Evolutionary conservation across 257 asterid genomes (phyloP).

Genomic region (Fraxinus americana): DNA sequence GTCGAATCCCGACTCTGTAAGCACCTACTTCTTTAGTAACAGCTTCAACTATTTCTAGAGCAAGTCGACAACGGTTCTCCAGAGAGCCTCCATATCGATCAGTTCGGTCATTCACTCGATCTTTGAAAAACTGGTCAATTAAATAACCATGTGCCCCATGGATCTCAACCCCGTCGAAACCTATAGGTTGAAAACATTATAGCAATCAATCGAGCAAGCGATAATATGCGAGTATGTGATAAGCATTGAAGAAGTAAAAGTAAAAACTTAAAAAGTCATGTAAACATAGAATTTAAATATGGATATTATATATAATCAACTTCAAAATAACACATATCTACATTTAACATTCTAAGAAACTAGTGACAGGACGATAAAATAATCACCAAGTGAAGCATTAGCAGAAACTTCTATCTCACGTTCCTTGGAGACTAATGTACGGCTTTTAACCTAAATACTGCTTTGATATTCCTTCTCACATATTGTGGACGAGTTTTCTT

Average conservation of each 20-base stretch:
- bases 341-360: neutral
- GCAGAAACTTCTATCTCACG: neutral
- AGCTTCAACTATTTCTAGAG: conserved; percentile 58
- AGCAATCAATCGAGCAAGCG: neutral
- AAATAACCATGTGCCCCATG: conserved; percentile 77
- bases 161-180: conserved; percentile 79
- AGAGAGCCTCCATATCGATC: conserved; percentile 71
- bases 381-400: neutral
- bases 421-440: neutral
- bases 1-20: conserved; percentile 64
- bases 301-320: neutral
- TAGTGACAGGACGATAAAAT: neutral
- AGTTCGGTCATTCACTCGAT: conserved; percentile 59
- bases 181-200: conserved; percentile 25
- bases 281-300: neutral
- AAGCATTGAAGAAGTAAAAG: neutral
- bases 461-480: neutral
- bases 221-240: neutral
- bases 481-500: neutral
- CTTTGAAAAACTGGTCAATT: conserved; percentile 74
- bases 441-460: neutral
- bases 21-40: conserved; percentile 51
- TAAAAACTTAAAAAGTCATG: too few species aligned
- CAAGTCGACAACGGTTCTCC: conserved; percentile 68
- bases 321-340: neutral